Evolutionary conservation across 2,329 filamentous ascomycete species (phyloP).

Genomic region (Ophiostoma populinum): DNA sequence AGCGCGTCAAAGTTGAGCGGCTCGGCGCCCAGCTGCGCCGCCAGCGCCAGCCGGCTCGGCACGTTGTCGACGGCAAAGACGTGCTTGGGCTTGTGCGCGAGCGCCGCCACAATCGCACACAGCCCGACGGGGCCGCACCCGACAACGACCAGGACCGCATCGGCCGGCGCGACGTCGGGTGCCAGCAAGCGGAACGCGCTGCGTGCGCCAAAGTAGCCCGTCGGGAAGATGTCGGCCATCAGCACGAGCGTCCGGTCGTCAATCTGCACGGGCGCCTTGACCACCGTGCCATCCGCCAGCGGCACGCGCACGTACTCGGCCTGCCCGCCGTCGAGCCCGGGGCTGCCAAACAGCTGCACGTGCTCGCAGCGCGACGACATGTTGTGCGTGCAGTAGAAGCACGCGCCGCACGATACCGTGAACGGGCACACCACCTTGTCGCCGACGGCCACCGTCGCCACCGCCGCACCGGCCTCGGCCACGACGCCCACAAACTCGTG

Average conservation of each 20-base stretch:
- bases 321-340: slow-evolving; percentile 56
- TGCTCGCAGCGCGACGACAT: slow-evolving; percentile 63
- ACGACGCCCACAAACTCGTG: slow-evolving; percentile 78
- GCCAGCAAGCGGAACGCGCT: slow-evolving; percentile 54
- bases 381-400: slow-evolving; percentile 70
- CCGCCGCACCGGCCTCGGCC: slow-evolving; percentile 45
- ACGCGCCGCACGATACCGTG: slow-evolving; percentile 59
- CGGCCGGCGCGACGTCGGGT: slow-evolving; percentile 33
- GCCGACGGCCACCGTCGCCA: slow-evolving; percentile 52
- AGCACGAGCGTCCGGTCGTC: slow-evolving; percentile 60
- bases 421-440: slow-evolving; percentile 74
- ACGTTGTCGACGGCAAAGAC: slow-evolving; percentile 69
- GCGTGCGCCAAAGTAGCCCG: slow-evolving; percentile 65
- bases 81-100: slow-evolving; percentile 58
- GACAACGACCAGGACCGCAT: slow-evolving; percentile 60
- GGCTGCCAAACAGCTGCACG: slow-evolving; percentile 51
- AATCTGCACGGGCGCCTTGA: slow-evolving; percentile 54
- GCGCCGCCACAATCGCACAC: slow-evolving; percentile 62
- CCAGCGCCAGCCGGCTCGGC: slow-evolving; percentile 55
- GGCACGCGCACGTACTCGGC: slow-evolving; percentile 73
- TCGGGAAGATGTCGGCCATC: slow-evolving; percentile 89
- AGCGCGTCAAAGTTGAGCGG: slow-evolving; percentile 60
- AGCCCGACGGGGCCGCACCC: slow-evolving; percentile 78
- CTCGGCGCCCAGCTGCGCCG: slow-evolving; percentile 59
- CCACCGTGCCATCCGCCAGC: slow-evolving; percentile 61